Evolutionary conservation across 2,329 filamentous ascomycete genomes (phyloP).

Genomic region (Gaeumannomyces tritici): DNA sequence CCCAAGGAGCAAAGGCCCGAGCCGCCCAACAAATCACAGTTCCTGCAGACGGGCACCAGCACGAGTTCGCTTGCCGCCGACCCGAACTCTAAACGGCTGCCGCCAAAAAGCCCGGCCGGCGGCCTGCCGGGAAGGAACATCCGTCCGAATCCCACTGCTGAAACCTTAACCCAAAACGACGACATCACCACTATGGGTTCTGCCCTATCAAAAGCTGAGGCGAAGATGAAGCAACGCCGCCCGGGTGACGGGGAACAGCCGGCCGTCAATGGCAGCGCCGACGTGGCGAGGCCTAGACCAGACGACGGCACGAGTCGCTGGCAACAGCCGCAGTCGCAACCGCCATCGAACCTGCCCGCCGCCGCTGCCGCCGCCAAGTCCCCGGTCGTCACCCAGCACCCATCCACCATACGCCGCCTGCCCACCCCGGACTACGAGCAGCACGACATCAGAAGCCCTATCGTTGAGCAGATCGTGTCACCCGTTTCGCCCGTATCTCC

Average conservation of each 20-base stretch:
- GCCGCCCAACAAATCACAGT: constrained; percentile 1
- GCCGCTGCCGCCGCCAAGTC: not conserved
- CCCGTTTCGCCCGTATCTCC: constrained; percentile 37
- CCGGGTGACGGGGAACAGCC: not conserved
- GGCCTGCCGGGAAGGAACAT: constrained; percentile 20
- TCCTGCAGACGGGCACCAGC: constrained; percentile 7
- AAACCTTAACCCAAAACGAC: constrained; percentile 3
- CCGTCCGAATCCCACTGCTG: constrained; percentile 11
- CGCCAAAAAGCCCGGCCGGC: constrained; percentile 1
- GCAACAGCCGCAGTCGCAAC: constrained; percentile 6
- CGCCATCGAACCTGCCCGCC: constrained; percentile 4
- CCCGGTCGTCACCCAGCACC: not conserved
- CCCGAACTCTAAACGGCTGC: not conserved
- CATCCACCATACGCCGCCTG: constrained; percentile 20
- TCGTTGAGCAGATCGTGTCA: constrained; percentile 25
- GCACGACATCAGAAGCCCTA: constrained; percentile 28
- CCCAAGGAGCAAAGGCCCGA: not conserved
- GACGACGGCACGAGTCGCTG: not conserved
- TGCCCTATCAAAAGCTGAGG: constrained; percentile 14
- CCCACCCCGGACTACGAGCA: constrained; percentile 40
- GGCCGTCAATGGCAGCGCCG: not conserved
- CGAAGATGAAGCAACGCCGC: constrained; percentile 4
- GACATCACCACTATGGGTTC: constrained; percentile 16
- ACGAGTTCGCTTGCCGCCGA: constrained; percentile 2
- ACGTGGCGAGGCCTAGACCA: not conserved